phyloP scores from a whole-genome alignment of 2,329 filamentous ascomycete species.

The Pseudocercospora fijiensis region DNA sequence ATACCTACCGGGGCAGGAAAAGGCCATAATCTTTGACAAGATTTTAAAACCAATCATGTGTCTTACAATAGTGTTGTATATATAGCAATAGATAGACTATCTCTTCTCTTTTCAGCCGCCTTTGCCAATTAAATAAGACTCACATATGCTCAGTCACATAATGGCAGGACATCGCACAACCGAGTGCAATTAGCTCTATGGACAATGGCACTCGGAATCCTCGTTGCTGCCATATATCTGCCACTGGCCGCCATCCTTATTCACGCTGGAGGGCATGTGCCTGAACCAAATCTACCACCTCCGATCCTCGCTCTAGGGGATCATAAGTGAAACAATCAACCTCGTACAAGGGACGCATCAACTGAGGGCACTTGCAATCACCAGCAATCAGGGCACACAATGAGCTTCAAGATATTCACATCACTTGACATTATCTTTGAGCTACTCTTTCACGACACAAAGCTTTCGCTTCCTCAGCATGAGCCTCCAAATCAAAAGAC shows the following conservation, averaged over 20 bases:
- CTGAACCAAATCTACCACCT: not conserved
- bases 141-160: not conserved
- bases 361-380: not conserved
- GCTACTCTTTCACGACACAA: not conserved
- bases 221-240: no score
- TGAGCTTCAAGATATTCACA: not conserved
- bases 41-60: not conserved
- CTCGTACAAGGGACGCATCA: no score
- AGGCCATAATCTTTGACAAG: slow-evolving; percentile 4
- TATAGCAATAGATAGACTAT: not conserved
- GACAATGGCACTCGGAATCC: not conserved
- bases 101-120: not conserved
- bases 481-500: slow-evolving; percentile 28
- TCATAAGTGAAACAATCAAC: not conserved
- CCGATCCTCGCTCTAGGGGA: not conserved
- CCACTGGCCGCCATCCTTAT: no score
- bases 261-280: not conserved
- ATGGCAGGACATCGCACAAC: not conserved
- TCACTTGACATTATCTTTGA: not conserved
- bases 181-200: not conserved
- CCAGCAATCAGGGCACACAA: not conserved
- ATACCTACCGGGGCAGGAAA: slow-evolving; percentile 20
- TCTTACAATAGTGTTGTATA: not conserved
- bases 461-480: slow-evolving; percentile 26
- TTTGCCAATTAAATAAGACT: not conserved